Base-by-base conservation (phyloP, 2,329 filamentous ascomycete genomes). In the Fusarium albosuccineum region DNA sequence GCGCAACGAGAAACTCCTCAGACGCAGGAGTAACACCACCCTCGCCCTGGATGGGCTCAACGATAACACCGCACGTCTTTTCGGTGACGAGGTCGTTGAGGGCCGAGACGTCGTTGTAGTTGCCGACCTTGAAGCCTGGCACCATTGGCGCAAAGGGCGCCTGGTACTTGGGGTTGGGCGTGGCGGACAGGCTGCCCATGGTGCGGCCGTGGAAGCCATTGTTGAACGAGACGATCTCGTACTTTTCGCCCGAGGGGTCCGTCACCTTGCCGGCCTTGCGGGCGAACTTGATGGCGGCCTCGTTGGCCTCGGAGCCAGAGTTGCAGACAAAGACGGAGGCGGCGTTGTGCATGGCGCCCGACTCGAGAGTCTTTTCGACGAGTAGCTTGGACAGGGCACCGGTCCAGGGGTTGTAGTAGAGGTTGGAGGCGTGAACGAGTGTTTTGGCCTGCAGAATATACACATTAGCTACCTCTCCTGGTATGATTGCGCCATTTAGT, bases 141-240 rank as follows among this genome's bases (percentile, higher is more conserved):
- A 99, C 83, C 94, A 99, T 97, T 37, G 96, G 96, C 13, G 92
- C 85, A 76, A 99, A 99, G 0, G 96, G 96, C 71, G 91, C 88
- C 81, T 99, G 96, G 81, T 99, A 99, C 80, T 99, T 99, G 16
- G 94, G 93, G 81, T 98, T 99, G 48, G 94, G 96, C 6, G 96
- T 99, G 10, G 96, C 96, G n/a, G 93, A 97, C 44, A 99, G 82
- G 60, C 91, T 90, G 52, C 96, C 96, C 93, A 98, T 97, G 14
- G 96, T 98, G 61, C 96, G 91, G 72, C 96, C 96, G 80, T 99
- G 96, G 85, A 99, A 99, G 39, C 93, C 94, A 73, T 91, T 91
- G 73, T 92, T 83, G 84, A 98, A 99, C 14, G 93, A 97, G 52
- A 98, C 92, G 48, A 99, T 82, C 74, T 97, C 94, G 72, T 88